Evolutionary conservation across 2,329 filamentous ascomycete species (phyloP).

Genomic region (Coccinonectria pachysandricola): DNA sequence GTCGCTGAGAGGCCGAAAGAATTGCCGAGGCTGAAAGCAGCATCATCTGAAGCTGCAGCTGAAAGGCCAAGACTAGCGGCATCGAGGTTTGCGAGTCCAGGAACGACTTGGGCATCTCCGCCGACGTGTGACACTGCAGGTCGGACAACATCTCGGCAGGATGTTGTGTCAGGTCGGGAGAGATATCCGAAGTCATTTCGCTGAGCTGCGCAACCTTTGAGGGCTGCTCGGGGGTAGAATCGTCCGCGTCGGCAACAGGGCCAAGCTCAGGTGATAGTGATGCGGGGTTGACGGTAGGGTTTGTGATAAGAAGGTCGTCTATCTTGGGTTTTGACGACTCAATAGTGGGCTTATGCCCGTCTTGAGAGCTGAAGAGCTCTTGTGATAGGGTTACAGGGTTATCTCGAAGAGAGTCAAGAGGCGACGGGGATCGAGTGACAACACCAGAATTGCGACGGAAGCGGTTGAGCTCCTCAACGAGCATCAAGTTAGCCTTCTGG

Average conservation of each 20-base stretch:
- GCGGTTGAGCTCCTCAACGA: conserved; percentile 40
- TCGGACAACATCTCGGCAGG: conserved; percentile 99
- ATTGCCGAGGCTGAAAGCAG: conserved; percentile 58
- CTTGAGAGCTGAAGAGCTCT: conserved; percentile 44
- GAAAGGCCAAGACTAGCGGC: conserved; percentile 31
- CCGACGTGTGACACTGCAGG: conserved; percentile 99
- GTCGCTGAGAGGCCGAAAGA: conserved; percentile 57
- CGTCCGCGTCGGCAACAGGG: conserved; percentile 36
- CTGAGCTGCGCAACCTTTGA: conserved; percentile 11
- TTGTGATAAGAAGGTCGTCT: conserved; percentile 33
- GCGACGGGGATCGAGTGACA: conserved; percentile 29
- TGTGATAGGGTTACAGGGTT: conserved; percentile 48
- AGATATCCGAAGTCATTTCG: conserved; percentile 28
- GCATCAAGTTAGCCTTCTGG: conserved; percentile 39
- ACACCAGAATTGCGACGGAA: conserved; percentile 35
- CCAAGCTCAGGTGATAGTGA: conserved; percentile 48
- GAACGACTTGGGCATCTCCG: conserved; percentile 43
- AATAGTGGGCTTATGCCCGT: conserved; percentile 22
- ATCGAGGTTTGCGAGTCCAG: conserved; percentile 31
- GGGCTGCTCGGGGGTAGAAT: conserved; percentile 20
- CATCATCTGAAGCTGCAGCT: conserved; percentile 48
- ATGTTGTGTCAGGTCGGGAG: conserved; percentile 98
- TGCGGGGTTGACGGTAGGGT: conserved; percentile 48
- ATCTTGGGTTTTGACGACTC: conserved; percentile 26
- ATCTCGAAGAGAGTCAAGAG: conserved; percentile 31